Evolutionary conservation across 169 alveolate genomes (phyloP), one percentile per base, ranked within the genome.

Genomic region (Plasmodium relictum): DNA sequence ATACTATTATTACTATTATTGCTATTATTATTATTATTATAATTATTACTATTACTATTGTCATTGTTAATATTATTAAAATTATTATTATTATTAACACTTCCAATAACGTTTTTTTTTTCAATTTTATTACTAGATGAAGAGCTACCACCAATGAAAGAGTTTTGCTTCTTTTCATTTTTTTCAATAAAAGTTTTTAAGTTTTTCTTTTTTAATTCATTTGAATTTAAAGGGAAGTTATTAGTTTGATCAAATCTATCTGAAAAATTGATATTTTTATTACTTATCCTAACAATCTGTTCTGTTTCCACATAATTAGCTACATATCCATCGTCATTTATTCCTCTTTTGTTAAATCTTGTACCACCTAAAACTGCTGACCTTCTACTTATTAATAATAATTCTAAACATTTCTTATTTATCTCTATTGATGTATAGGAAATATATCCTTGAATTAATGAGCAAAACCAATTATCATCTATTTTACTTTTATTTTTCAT

Each of bases 221-320:
- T 16, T 63, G 48, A 14, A 16, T 1, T 16, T 26, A 9, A 26
- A n/a, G 10, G 24, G 18, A 10, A 63, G 3, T 39, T 44, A 48
- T 26, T 39, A 6, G 31, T 31, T 16, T 54, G 44, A 72, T 72
- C 85, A 56, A 96, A 95, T 2, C 96, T 91, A 91, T 91, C 95
- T 26, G 95, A 89, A 65, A 68, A 89, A 56, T 92, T 45, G 6
- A 72, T 59, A 85, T 69, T 93, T 73, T 88, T 66, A 62, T 92
- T 94, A 54, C 91, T 92, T 74, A 94, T 94, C 26, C 97, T 89
- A 26, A 97, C 69, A 31, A 97, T 93, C 69, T 95, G 93, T 88
- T 98, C 99, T 7, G 99, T 96, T 90, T 98, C 99, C 10, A 98
- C 99, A 80, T 95, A 97, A 93, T 98, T 98, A 2, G 99, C 97